Evolutionary conservation across 2,329 filamentous ascomycete genomes (phyloP).

Genomic region (Sporothrix curviconia): DNA sequence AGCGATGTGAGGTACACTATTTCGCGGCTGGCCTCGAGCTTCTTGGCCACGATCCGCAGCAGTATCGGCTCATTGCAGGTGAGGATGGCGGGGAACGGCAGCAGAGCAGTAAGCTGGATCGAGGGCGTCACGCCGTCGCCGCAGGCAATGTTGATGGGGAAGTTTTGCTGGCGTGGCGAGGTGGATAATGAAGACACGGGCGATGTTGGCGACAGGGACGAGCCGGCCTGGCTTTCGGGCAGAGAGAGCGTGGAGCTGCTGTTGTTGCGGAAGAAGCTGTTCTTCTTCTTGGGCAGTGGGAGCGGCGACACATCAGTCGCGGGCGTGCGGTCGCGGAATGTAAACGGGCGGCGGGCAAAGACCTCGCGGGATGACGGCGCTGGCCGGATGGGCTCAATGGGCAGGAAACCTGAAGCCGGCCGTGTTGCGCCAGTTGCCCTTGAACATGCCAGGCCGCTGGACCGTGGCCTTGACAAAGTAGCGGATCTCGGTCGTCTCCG

Average conservation of each 20-base stretch:
- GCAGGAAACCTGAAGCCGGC: slow-evolving; percentile 77
- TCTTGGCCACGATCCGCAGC: slow-evolving; percentile 71
- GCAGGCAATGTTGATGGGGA: slow-evolving; percentile 29
- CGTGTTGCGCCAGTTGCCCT: slow-evolving; percentile 73
- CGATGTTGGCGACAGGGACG: neutral
- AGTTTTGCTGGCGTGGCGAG: neutral
- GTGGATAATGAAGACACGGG: neutral
- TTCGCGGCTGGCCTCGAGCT: slow-evolving; percentile 61
- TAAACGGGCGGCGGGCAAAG: slow-evolving; percentile 69
- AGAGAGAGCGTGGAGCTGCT: slow-evolving; percentile 41
- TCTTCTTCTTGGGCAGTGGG: slow-evolving; percentile 42
- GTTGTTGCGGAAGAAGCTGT: slow-evolving; percentile 24
- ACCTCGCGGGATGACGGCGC: slow-evolving; percentile 64
- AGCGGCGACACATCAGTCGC: slow-evolving; percentile 19
- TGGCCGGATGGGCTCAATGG: slow-evolving; percentile 80
- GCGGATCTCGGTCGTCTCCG: slow-evolving; percentile 78
- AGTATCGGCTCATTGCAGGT: slow-evolving; percentile 86
- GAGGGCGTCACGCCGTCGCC: slow-evolving; percentile 50
- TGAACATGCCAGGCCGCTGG: slow-evolving; percentile 78
- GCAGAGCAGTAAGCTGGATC: slow-evolving; percentile 67
- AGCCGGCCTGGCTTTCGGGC: neutral
- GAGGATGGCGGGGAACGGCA: slow-evolving; percentile 81
- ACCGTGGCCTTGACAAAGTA: slow-evolving; percentile 97
- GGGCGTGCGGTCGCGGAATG: slow-evolving; percentile 42
- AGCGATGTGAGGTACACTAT: slow-evolving; percentile 69